Base-by-base conservation (phyloP, 805 yeast genomes). In the Torulaspora franciscae region DNA sequence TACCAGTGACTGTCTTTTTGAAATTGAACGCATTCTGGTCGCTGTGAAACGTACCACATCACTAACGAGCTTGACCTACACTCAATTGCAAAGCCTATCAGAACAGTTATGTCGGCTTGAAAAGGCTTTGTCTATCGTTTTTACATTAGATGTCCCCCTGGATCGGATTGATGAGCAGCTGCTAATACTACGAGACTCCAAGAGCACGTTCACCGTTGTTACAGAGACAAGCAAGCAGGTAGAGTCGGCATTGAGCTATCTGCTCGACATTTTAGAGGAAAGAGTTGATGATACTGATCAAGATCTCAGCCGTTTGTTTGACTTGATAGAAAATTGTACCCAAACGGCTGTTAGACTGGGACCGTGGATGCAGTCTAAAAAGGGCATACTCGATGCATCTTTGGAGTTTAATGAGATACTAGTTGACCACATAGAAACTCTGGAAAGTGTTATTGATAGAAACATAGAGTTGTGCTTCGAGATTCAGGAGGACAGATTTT, bases 341-440 rank as follows among this genome's bases (percentile, higher is more conserved):
- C 37, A 40, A 32, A 13, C 45, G 23, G 48, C 44, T 24, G 30
- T 23, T 10, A 40, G 42, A 24, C 19, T 38, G 27, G 72, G 61
- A 54, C 52, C 51, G 11, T 43, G 56, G 36, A 41, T 67, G 11
- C 42, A 56, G 1, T 50, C 56, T 0, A 58, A 65, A 39, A 69
- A 70, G 52, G 47, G 57, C 19, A 55, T 59, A 30, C 55, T 73
- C 5, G 76, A 70, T 43, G 58, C 72, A 3, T 62, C 72, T 1
- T 57, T 66, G 10, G 77, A 74, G 47, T 74, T 66, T 52, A 57
- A 66, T 45, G 81, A 76, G 47, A 66, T 76, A 17, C 65, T 62
- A 29, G 54, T 56, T 22, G 58, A 61, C 26, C 70, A 74, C 17
- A 67, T 77, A 59, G 66, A 65, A 28, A 66, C 78, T 3, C 65